These are phyloP conservation scores for Microsporum ferrugineum DNA, from an alignment of 2,329 filamentous ascomycete genomes.

Conservation along the genomic window DNA sequence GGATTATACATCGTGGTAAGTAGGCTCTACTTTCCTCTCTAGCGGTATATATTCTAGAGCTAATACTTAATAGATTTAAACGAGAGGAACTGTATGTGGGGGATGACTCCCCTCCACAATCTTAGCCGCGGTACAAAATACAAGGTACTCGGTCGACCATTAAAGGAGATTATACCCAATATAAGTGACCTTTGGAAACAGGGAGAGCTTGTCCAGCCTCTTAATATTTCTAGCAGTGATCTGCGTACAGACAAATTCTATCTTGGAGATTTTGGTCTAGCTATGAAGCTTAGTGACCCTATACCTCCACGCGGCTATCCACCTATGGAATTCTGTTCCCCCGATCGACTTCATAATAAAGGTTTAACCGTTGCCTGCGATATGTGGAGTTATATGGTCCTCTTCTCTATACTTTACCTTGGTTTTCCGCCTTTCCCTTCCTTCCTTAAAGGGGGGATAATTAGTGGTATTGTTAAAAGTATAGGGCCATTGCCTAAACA, in stretches of 20 bases:
- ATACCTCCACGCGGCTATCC: conserved; percentile 8
- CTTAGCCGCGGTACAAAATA: conserved; percentile 20
- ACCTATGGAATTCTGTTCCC: conserved; percentile 7
- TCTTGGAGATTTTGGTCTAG: conserved; percentile 22
- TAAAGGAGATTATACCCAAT: conserved; percentile 19
- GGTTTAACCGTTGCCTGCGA: conserved; percentile 20
- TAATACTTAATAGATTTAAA: conserved; percentile 20
- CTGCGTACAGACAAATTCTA: conserved; percentile 21
- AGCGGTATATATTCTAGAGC: conserved; percentile 5
- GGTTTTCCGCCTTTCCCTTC: conserved; percentile 14
- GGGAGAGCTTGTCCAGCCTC: conserved; percentile 19
- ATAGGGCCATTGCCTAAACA: conserved; percentile 21
- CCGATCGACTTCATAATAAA: conserved; percentile 17
- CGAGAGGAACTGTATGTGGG: conserved; percentile 23
- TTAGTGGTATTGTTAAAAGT: conserved; percentile 15
- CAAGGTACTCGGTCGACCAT: conserved; percentile 16
- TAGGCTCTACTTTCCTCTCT: conserved; percentile 3
- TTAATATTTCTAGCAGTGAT: conserved; percentile 13
- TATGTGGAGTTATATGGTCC: conserved; percentile 25
- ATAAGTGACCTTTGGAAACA: conserved; percentile 17
- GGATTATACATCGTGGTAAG: conserved; percentile 22
- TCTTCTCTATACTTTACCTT: conserved; percentile 21
- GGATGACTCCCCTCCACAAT: conserved; percentile 17
- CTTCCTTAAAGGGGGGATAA: conserved; percentile 14
- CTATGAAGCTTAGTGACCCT: conserved; percentile 17